A percentile compares a stretch with the other conserved stretches of the same genome.
phyloP scores from a whole-genome alignment of 2,329 filamentous ascomycete genomes.

The Paecilomyces sp. region DNA sequence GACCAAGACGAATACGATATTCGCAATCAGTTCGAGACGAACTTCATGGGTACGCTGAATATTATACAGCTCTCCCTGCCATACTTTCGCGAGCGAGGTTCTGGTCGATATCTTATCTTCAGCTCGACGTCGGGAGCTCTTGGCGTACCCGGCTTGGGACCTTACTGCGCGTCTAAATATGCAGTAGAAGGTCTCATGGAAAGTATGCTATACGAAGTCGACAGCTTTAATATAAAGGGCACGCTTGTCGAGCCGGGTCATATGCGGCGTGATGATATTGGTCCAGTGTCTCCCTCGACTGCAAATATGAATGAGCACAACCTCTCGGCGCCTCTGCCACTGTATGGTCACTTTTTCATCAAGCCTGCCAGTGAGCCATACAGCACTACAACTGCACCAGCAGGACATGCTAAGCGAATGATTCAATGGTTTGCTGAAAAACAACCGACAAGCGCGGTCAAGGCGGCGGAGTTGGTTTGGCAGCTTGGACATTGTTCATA shows the following conservation, averaged over 20 bases:
- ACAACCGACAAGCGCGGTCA: conserved; percentile 86
- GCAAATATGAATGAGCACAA: conserved; percentile 21
- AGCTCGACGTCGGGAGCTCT: conserved; percentile 85
- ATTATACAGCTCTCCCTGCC: conserved; percentile 85
- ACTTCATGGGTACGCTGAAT: conserved; percentile 91
- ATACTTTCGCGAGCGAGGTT: conserved; percentile 70
- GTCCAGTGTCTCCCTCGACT: conserved; percentile 21
- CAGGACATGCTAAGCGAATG: conserved; percentile 82
- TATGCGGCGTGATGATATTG: conserved; percentile 70
- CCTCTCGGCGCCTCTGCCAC: conserved; percentile 53
- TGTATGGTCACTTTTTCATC: conserved; percentile 88
- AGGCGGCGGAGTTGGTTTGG: conserved; percentile 90
- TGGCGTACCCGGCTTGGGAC: conserved; percentile 87
- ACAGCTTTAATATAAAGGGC: conserved; percentile 84
- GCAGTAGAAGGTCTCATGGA: conserved; percentile 93
- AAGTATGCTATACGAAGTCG: conserved; percentile 92
- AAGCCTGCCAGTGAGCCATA: conserved; percentile 81
- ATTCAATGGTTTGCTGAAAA: conserved; percentile 90
- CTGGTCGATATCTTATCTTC: conserved; percentile 86
- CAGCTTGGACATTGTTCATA: conserved; percentile 92
- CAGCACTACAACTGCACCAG: conserved; percentile 66
- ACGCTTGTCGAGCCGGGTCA: conserved; percentile 89
- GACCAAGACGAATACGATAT: conserved; percentile 95
- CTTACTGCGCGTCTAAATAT: conserved; percentile 96
- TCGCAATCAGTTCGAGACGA: conserved; percentile 93